phyloP scores from a whole-genome alignment of 2,329 filamentous ascomycete species.

The Magnaporthiopsis poae region DNA sequence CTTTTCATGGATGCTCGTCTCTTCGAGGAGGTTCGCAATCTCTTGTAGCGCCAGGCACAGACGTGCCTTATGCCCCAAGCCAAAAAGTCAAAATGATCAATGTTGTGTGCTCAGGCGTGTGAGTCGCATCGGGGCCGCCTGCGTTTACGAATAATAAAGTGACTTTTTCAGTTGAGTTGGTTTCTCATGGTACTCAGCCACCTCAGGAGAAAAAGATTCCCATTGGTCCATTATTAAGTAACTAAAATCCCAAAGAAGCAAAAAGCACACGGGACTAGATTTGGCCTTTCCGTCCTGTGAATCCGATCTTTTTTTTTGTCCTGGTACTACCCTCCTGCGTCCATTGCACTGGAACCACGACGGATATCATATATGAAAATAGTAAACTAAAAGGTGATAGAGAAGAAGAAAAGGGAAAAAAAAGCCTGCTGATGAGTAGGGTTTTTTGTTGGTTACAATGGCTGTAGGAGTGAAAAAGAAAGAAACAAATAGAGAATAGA shows the following conservation, averaged over 20 bases:
- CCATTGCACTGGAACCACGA: neutral
- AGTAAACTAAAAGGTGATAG: neutral
- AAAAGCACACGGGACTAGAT: neutral
- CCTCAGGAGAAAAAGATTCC: neutral
- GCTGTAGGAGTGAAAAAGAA: neutral
- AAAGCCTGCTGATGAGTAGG: neutral
- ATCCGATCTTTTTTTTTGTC: neutral
- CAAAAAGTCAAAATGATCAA: too few relatives aligned
- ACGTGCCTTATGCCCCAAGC: too few relatives aligned
- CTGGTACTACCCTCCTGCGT: neutral
- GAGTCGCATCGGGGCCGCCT: neutral
- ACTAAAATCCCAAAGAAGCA: neutral
- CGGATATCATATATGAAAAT: neutral
- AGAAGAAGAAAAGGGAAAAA: neutral
- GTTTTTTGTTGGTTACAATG: neutral
- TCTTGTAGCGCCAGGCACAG: too few relatives aligned
- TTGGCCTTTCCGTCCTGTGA: neutral
- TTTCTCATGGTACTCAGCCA: neutral
- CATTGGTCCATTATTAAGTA: neutral
- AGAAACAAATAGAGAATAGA: too few relatives aligned
- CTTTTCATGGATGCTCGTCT: slow-evolving; percentile 16
- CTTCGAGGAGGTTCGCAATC: slow-evolving; percentile 7
- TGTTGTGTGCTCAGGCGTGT: too few relatives aligned
- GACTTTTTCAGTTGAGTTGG: too few relatives aligned
- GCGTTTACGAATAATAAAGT: neutral